Evolutionary conservation across 2,329 filamentous ascomycete species (phyloP).

Genomic region (Colletotrichum magnum): DNA sequence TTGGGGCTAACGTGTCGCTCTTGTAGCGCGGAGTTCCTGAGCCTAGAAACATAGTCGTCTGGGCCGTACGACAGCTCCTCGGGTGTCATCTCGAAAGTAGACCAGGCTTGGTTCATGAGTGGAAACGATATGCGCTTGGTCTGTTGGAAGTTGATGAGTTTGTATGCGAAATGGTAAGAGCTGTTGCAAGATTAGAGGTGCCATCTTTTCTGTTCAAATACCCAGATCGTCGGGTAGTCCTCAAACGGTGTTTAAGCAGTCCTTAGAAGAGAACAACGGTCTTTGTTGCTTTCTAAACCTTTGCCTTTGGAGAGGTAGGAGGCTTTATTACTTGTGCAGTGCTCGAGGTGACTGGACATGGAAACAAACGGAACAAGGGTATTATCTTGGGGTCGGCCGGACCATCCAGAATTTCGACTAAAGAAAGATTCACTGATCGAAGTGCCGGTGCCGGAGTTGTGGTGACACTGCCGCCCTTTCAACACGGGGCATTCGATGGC

Average conservation of each 20-base stretch:
- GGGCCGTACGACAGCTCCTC: not conserved
- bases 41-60: slow-evolving; percentile 14
- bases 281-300: not conserved
- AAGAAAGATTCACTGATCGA: not conserved
- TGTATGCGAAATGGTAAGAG: too few species aligned
- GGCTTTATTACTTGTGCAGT: too few species aligned
- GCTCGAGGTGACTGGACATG: too few species aligned
- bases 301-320: too few species aligned
- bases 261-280: not conserved
- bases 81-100: not conserved
- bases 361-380: too few species aligned
- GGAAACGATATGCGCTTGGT: too few species aligned
- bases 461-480: slow-evolving; percentile 1
- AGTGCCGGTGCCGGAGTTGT: not conserved
- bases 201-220: not conserved
- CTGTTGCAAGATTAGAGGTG: too few species aligned
- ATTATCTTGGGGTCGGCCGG: too few species aligned
- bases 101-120: too few species aligned
- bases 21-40: slow-evolving; percentile 32
- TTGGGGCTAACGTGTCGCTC: slow-evolving; percentile 14
- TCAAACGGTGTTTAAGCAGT: too few species aligned
- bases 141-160: too few species aligned
- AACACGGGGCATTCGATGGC: slow-evolving; percentile 19
- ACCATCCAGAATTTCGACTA: not conserved
- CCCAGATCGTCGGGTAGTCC: too few species aligned